phyloP scores from a whole-genome alignment of 768 basidiomycete species.

The Collybiopsis luxurians region DNA sequence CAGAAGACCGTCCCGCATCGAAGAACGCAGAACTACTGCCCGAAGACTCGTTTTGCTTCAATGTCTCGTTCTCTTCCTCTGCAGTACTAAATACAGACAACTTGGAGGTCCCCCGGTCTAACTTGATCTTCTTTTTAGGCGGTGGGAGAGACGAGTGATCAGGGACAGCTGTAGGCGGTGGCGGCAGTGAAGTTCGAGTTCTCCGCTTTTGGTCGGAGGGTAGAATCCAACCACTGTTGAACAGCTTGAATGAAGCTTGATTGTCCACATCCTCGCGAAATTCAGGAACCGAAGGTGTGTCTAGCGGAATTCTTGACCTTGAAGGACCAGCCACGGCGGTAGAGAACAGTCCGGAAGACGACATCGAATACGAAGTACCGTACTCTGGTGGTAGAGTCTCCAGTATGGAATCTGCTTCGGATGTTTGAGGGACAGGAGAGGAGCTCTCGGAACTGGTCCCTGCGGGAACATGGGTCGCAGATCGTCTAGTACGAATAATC shows the following conservation, averaged over 20 bases:
- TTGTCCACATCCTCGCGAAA: slow-evolving; percentile 72
- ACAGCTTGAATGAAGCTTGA: slow-evolving; percentile 72
- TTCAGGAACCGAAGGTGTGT: slow-evolving; percentile 40
- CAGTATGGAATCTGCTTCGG: neutral
- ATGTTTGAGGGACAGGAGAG: too few relatives aligned
- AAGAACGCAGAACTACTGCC: neutral
- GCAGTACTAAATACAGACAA: slow-evolving; percentile 46
- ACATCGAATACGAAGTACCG: neutral
- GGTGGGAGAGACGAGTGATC: slow-evolving; percentile 21
- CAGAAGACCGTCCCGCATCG: neutral
- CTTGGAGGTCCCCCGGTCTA: slow-evolving; percentile 36
- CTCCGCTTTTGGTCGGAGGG: slow-evolving; percentile 60
- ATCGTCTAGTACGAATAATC: slow-evolving; percentile 10
- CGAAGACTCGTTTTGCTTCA: slow-evolving; percentile 9
- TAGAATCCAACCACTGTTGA: slow-evolving; percentile 87
- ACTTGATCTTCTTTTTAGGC: slow-evolving; percentile 41
- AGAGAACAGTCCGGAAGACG: neutral
- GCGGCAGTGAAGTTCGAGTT: neutral
- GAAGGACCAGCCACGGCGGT: neutral
- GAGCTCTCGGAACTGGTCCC: neutral
- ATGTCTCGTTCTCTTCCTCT: slow-evolving; percentile 43
- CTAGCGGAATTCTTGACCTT: neutral
- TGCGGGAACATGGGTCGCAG: neutral
- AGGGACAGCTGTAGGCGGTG: slow-evolving; percentile 20
- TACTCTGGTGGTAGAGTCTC: too few relatives aligned